A percentile compares a stretch with the other conserved stretches of the same genome.
Conservation (phyloP, 345 rosid genomes). For the Euclidium syriacum region DNA sequence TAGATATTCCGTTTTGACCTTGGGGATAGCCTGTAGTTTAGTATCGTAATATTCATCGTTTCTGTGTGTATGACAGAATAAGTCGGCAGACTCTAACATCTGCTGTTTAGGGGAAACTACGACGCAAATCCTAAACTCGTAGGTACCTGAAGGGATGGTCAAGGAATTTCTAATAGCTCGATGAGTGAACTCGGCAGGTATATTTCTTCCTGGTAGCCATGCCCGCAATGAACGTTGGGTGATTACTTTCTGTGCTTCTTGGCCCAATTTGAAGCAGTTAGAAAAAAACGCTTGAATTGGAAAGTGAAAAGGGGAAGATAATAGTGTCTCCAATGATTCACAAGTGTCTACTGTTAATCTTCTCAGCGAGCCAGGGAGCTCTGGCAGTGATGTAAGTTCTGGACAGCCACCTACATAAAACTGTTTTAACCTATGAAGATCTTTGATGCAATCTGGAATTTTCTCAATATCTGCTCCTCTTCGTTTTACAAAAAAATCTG, state of each 20-base stretch:
- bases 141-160: not conserved
- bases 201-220: not conserved
- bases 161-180: not conserved
- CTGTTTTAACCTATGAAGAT: not conserved
- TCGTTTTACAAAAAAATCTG: too few species aligned
- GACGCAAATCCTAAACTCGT: not conserved
- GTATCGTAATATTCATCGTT: too few species aligned
- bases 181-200: not conserved
- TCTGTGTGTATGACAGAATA: too few species aligned
- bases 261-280: not conserved
- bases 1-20: not conserved
- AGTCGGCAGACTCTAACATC: too few species aligned
- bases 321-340: not conserved
- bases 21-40: not conserved
- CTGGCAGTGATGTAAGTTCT: not conserved
- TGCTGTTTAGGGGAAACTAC: not conserved
- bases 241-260: not conserved
- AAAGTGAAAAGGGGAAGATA: not conserved
- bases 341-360: not conserved
- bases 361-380: not conserved
- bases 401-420: not conserved
- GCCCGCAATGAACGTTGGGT: not conserved
- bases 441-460: not conserved
- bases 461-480: not conserved
- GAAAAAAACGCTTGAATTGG: not conserved